phyloP scores from a whole-genome alignment of 768 basidiomycete genomes.

The Amanita fuliginea region DNA sequence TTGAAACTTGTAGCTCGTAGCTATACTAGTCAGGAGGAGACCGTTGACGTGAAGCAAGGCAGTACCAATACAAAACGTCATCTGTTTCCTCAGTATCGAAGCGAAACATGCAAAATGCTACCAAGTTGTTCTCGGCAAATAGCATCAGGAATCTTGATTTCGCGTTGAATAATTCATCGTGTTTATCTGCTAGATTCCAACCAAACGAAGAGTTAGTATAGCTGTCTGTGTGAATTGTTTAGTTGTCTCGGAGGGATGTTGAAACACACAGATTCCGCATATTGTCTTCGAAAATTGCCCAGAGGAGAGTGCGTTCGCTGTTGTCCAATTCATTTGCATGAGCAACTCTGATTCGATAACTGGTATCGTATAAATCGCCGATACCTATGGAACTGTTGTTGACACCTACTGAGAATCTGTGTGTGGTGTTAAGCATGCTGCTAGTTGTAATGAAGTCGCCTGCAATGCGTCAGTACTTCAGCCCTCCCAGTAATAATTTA shows the following conservation, averaged over 20 bases:
- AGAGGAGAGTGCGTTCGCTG: slow-evolving; percentile 33
- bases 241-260: background rate
- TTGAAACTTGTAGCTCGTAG: slow-evolving; percentile 65
- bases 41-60: background rate
- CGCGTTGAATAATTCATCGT: slow-evolving; percentile 46
- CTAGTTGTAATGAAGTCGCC: slow-evolving; percentile 3
- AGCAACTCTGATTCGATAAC: background rate
- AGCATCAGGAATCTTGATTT: slow-evolving; percentile 53
- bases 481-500: background rate
- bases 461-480: background rate
- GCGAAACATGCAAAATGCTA: slow-evolving; percentile 51
- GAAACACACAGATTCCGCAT: slow-evolving; percentile 37
- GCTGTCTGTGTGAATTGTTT: slow-evolving; percentile 18
- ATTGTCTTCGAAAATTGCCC: slow-evolving; percentile 43
- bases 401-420: background rate
- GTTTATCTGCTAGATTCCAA: slow-evolving; percentile 50
- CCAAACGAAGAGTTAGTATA: slow-evolving; percentile 50
- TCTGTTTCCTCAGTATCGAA: slow-evolving; percentile 60
- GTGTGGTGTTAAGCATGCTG: background rate
- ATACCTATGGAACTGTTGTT: no score
- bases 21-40: background rate
- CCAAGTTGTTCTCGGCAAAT: slow-evolving; percentile 12
- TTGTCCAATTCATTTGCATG: background rate
- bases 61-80: slow-evolving; percentile 62
- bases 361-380: background rate